phyloP scores from a whole-genome alignment of 805 yeast species.

The Clavispora carvajalis region DNA sequence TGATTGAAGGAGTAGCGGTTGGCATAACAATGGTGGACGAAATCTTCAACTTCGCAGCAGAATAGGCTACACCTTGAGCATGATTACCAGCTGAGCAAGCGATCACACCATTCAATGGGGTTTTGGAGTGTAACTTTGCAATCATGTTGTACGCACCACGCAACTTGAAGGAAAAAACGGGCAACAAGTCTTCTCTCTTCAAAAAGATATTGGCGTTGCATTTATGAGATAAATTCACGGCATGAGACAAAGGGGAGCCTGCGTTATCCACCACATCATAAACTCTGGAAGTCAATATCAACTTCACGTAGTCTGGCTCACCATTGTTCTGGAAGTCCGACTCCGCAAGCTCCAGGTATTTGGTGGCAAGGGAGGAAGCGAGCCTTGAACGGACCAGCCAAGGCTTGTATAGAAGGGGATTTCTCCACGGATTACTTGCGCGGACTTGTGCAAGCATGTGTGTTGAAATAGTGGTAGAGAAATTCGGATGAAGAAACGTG shows the following conservation, averaged over 20 bases:
- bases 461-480: neutral
- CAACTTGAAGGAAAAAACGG: constrained; percentile 92
- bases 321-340: constrained; percentile 55
- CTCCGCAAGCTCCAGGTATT: constrained; percentile 42
- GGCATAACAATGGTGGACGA: constrained; percentile 99
- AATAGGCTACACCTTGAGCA: constrained; percentile 97
- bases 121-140: constrained; percentile 65
- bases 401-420: neutral
- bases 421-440: neutral
- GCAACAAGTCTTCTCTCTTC: constrained; percentile 89
- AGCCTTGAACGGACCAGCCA: neutral
- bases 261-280: constrained; percentile 79
- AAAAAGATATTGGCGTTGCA: constrained; percentile 71
- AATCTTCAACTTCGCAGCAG: constrained; percentile 78
- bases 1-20: constrained; percentile 91
- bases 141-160: constrained; percentile 98
- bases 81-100: constrained; percentile 99
- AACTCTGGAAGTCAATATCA: constrained; percentile 86
- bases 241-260: constrained; percentile 80
- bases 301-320: constrained; percentile 87
- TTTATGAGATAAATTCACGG: constrained; percentile 67
- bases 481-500: neutral
- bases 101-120: constrained; percentile 78
- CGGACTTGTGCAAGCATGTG: constrained; percentile 1
- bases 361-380: constrained; percentile 3